phyloP scores from a whole-genome alignment of 768 basidiomycete genomes.

The Hirschioporus abietinus region DNA sequence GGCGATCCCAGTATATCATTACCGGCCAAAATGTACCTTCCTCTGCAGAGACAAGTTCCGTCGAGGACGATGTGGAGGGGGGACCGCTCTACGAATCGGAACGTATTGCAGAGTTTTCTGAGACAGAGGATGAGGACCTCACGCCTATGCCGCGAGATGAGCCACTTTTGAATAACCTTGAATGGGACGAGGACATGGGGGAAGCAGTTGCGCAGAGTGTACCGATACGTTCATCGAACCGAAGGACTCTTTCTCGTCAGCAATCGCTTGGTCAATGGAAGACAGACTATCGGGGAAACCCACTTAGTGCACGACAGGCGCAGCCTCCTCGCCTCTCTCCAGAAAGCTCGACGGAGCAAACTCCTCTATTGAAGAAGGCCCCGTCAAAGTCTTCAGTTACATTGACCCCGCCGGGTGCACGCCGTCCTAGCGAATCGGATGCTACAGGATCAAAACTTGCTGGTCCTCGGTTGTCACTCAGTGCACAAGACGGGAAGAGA shows the following conservation, averaged over 20 bases:
- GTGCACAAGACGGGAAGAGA: not conserved
- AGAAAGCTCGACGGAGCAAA: slow-evolving; percentile 19
- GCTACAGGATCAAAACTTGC: not conserved
- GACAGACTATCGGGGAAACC: slow-evolving; percentile 9
- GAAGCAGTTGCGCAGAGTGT: not conserved
- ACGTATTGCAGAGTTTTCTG: slow-evolving; percentile 11
- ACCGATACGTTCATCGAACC: slow-evolving; percentile 8
- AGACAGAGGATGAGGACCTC: slow-evolving; percentile 13
- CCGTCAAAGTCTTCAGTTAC: slow-evolving; percentile 27
- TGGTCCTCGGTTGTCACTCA: not conserved
- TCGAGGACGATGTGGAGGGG: slow-evolving; percentile 35
- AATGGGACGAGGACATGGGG: slow-evolving; percentile 22
- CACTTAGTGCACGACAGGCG: slow-evolving; percentile 6
- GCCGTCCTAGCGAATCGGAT: not conserved
- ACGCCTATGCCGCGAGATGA: slow-evolving; percentile 12
- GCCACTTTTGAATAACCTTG: slow-evolving; percentile 18
- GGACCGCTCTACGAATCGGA: slow-evolving; percentile 23
- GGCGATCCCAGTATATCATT: slow-evolving; percentile 60
- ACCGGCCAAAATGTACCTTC: slow-evolving; percentile 55
- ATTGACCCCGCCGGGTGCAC: not conserved
- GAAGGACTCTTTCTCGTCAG: slow-evolving; percentile 13
- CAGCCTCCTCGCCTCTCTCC: slow-evolving; percentile 7
- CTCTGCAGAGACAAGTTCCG: slow-evolving; percentile 34
- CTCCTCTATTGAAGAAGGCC: slow-evolving; percentile 37
- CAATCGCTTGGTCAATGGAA: slow-evolving; percentile 12